Evolutionary conservation across 371 early-diverging fungal genomes (phyloP).

Genomic region (Mucor piriformis): DNA sequence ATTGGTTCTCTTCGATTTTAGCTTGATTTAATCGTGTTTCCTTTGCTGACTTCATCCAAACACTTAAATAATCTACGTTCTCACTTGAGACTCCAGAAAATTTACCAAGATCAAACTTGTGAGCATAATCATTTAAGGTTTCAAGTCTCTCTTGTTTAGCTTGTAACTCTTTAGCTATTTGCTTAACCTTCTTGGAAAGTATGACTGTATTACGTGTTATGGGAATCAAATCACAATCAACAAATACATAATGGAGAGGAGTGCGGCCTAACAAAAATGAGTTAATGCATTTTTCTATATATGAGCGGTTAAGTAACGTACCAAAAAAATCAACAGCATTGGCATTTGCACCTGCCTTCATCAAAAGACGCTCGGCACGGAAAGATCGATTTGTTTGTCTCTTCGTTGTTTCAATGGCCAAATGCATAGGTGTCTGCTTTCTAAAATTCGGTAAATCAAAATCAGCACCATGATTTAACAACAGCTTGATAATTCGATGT

Average conservation of each 20-base stretch:
- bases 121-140: constrained; percentile 6
- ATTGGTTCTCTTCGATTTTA: background rate
- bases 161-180: constrained; percentile 20
- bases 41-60: constrained; percentile 18
- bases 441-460: constrained; percentile 26
- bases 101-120: constrained; percentile 8
- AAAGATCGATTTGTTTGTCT: constrained; percentile 56
- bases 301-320: constrained; percentile 12
- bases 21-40: background rate
- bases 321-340: constrained; percentile 50
- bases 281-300: background rate
- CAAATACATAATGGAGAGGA: constrained; percentile 59
- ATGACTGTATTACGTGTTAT: constrained; percentile 33
- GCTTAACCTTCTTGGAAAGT: constrained; percentile 18
- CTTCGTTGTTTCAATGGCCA: constrained; percentile 54
- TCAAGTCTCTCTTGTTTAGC: constrained; percentile 12
- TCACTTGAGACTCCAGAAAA: background rate
- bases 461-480: constrained; percentile 48
- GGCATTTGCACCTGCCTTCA: constrained; percentile 48
- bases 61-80: background rate
- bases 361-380: constrained; percentile 52
- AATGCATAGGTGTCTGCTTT: constrained; percentile 56
- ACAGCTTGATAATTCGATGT: constrained; percentile 37
- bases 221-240: constrained; percentile 44
- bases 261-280: constrained; percentile 45